A percentile compares a stretch with the other conserved stretches of the same genome.
Evolutionary conservation across 306 rosid genomes (phyloP).

Genomic region (Quercus variabilis): DNA sequence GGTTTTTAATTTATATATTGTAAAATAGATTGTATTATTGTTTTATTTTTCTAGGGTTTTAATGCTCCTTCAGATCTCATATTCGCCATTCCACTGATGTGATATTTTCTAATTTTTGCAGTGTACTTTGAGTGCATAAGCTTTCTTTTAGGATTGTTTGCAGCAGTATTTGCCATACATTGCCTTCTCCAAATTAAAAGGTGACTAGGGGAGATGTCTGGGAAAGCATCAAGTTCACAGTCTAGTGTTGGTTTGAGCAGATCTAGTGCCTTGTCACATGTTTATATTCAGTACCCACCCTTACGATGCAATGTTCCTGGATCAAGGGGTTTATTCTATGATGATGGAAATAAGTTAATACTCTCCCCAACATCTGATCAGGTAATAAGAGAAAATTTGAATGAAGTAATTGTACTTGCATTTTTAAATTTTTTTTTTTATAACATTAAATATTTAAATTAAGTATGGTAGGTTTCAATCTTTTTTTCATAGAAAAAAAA

Average conservation of each 20-base stretch:
- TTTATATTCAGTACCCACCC: slow-evolving; percentile 77
- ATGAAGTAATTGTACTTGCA: not conserved
- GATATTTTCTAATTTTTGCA: slow-evolving; percentile 20
- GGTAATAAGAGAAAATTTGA: slow-evolving; percentile 36
- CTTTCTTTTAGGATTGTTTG: slow-evolving; percentile 7
- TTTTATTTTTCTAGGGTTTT: not conserved
- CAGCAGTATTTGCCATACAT: slow-evolving; percentile 23
- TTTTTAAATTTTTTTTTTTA: not conserved
- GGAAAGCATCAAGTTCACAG: slow-evolving; percentile 79
- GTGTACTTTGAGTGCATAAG: slow-evolving; percentile 21
- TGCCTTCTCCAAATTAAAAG: slow-evolving; percentile 16
- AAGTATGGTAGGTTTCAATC: no score
- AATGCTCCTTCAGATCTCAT: slow-evolving; percentile 19
- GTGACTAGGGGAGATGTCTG: slow-evolving; percentile 52
- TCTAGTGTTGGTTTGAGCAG: slow-evolving; percentile 65
- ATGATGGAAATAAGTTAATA: slow-evolving; percentile 81
- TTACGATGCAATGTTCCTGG: slow-evolving; percentile 62
- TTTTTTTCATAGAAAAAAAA: not conserved
- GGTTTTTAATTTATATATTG: slow-evolving; percentile 20
- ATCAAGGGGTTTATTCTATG: slow-evolving; percentile 74
- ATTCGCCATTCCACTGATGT: slow-evolving; percentile 14
- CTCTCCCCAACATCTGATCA: slow-evolving; percentile 74
- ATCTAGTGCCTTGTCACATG: slow-evolving; percentile 86
- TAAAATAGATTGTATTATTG: slow-evolving; percentile 5
- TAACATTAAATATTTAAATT: no score